Evolutionary conservation across 2,329 filamentous ascomycete genomes (phyloP).

Genomic region (Mycogone perniciosa): DNA sequence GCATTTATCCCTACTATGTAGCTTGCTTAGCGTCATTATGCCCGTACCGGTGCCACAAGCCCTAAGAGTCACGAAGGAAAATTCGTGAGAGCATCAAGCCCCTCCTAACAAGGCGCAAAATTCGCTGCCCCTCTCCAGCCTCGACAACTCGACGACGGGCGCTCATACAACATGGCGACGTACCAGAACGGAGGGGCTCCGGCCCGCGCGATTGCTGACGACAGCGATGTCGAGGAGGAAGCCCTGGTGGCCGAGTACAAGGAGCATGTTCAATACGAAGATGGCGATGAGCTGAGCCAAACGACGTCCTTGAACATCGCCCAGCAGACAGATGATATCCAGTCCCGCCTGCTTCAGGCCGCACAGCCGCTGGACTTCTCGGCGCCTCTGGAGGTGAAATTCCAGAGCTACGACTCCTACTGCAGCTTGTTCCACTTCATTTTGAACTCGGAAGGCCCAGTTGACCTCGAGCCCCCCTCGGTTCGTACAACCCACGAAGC

Average conservation of each 20-base stretch:
- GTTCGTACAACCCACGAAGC: conserved; percentile 49
- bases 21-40: conserved; percentile 24
- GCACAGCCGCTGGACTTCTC: conserved; percentile 95
- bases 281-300: conserved; percentile 73
- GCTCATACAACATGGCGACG: conserved; percentile 46
- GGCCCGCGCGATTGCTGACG: conserved; percentile 60
- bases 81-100: conserved; percentile 23
- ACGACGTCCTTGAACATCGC: conserved; percentile 62
- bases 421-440: conserved; percentile 99
- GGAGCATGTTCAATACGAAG: conserved; percentile 92
- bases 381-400: conserved; percentile 92
- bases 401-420: conserved; percentile 98
- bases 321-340: conserved; percentile 82
- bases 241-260: conserved; percentile 91
- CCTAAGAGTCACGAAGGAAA: conserved; percentile 33
- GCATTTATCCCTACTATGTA: conserved; percentile 20
- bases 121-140: conserved; percentile 26
- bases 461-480: conserved; percentile 92
- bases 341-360: conserved; percentile 82
- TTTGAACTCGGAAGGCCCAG: conserved; percentile 97
- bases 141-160: conserved; percentile 26
- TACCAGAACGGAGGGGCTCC: conserved; percentile 57
- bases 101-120: conserved; percentile 29
- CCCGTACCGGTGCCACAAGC: conserved; percentile 31
- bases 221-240: conserved; percentile 95